Percentiles rank a stretch among this genome's conserved stretches.
Evolutionary conservation across 164 flowering plant species (phyloP).

Genomic region (Stephania cephalantha): DNA sequence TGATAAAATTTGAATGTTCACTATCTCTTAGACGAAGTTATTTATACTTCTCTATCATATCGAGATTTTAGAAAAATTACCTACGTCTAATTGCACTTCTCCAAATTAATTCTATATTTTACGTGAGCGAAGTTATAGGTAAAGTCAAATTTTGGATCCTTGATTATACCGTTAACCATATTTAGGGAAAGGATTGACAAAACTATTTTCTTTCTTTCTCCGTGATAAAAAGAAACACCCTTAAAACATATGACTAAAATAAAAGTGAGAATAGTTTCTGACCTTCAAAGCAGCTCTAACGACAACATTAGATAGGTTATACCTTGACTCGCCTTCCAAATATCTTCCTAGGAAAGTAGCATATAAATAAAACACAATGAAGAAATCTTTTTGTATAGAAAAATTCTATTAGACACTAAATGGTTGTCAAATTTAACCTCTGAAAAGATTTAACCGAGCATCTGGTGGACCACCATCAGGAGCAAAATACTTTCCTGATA

Average conservation of each 20-base stretch:
- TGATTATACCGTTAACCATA: neutral
- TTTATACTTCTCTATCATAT: too few species aligned
- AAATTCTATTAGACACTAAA: neutral
- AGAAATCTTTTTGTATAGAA: neutral
- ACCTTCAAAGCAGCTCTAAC: conserved; percentile 48
- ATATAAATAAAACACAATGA: neutral
- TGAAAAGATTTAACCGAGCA: conserved; percentile 71
- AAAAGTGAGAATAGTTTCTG: conserved; percentile 3
- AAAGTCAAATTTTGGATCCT: too few species aligned
- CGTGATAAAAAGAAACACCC: neutral
- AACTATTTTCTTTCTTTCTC: neutral
- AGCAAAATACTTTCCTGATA: conserved; percentile 71
- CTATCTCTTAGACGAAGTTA: too few species aligned
- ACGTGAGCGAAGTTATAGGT: too few species aligned
- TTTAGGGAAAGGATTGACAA: neutral
- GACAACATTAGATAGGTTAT: conserved; percentile 41
- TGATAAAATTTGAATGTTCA: too few species aligned
- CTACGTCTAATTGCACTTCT: too few species aligned
- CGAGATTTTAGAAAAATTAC: too few species aligned
- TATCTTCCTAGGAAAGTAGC: conserved; percentile 46
- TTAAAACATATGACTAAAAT: neutral
- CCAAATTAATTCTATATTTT: too few species aligned
- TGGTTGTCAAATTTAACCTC: conserved; percentile 30
- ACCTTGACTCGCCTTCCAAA: conserved; percentile 83
- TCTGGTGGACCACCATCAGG: conserved; percentile 54